phyloP scores from a whole-genome alignment of 2,329 filamentous ascomycete species.

The Trichoderma sp. region DNA sequence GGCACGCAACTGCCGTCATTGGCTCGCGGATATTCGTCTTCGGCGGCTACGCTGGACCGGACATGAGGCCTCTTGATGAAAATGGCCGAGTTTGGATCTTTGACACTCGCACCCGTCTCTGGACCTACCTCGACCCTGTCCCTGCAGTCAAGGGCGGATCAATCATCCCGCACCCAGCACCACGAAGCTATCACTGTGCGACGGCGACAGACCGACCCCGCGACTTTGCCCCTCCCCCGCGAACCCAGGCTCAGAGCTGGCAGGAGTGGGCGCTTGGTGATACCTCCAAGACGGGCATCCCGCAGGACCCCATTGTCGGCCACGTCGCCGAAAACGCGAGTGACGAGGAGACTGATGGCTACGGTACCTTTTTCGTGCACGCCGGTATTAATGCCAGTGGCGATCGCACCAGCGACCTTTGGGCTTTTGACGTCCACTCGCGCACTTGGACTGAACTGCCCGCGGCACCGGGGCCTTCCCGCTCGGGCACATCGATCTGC shows the following conservation, averaged over 20 bases:
- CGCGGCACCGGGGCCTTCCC: slow-evolving; percentile 64
- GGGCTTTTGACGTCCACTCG: slow-evolving; percentile 71
- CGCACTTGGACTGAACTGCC: slow-evolving; percentile 68
- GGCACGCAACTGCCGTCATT: slow-evolving; percentile 70
- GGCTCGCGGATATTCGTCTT: slow-evolving; percentile 75
- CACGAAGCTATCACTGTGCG: slow-evolving; percentile 72
- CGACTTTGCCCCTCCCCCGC: slow-evolving; percentile 45
- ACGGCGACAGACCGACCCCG: slow-evolving; percentile 59
- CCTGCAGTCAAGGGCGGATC: slow-evolving; percentile 46
- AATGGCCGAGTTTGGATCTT: slow-evolving; percentile 75
- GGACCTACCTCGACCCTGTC: slow-evolving; percentile 65
- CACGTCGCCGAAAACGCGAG: slow-evolving; percentile 58
- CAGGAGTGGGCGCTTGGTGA: slow-evolving; percentile 59
- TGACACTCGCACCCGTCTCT: slow-evolving; percentile 63
- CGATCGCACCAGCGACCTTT: slow-evolving; percentile 66
- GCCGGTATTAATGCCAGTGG: slow-evolving; percentile 70
- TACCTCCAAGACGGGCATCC: slow-evolving; percentile 55
- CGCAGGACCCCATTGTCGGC: slow-evolving; percentile 61
- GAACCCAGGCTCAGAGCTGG: slow-evolving; percentile 49
- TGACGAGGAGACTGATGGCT: slow-evolving; percentile 62
- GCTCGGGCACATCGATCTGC: slow-evolving; percentile 69
- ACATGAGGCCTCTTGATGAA: slow-evolving; percentile 73
- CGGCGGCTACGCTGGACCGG: slow-evolving; percentile 71
- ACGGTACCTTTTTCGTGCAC: slow-evolving; percentile 73
- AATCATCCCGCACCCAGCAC: slow-evolving; percentile 53